Base-by-base conservation (phyloP, 2,329 filamentous ascomycete species). In the Botryotinia globosa region DNA sequence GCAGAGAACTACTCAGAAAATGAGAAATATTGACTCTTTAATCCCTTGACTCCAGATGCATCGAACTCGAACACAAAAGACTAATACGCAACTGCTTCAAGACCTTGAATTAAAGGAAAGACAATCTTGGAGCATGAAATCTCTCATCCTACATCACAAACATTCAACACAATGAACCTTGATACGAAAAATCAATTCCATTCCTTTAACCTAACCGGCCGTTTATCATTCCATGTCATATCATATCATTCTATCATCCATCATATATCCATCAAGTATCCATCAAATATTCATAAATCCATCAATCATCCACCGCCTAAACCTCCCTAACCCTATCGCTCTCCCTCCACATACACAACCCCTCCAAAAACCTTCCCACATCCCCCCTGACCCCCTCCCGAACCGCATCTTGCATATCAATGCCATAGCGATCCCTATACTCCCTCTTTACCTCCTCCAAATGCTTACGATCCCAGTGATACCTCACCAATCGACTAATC, bases 391-490 rank as follows among this genome's bases (percentile, higher is more conserved):
- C 92, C 59, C 92, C 92, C 69, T 94, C 92, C 65, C 88, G 87
- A 54, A 99, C 89, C 61, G 93, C 93, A 63, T 93, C 90, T 79
- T 94, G 89, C 75, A 98, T 86, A 63, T 91, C 88, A 68, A 87
- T 84, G 8, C 88, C 87, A 82, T 98, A 98, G 74, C 94, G 90
- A 74, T 91, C 89, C 72, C 88, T 87, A 82, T 94, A 99, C 75
- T 94, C 92, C 45, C 84, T 83, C 85, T 97, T 97, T 71, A 98
- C 89, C 32, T 88, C 87, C 73, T 90, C 88, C 83, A 98, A 87
- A 82, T 98, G 95, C 75, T 87, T 83, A 7, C 91, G 88, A 79
- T 98, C 94, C 96, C 96, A 98, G 83, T 98, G 96, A 81, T 95
- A 89, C 45, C 96, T 88, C 61, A 98, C 93, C 2, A 98, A 87